Conservation (phyloP, 768 basidiomycete genomes). For the Mycena amicta region DNA sequence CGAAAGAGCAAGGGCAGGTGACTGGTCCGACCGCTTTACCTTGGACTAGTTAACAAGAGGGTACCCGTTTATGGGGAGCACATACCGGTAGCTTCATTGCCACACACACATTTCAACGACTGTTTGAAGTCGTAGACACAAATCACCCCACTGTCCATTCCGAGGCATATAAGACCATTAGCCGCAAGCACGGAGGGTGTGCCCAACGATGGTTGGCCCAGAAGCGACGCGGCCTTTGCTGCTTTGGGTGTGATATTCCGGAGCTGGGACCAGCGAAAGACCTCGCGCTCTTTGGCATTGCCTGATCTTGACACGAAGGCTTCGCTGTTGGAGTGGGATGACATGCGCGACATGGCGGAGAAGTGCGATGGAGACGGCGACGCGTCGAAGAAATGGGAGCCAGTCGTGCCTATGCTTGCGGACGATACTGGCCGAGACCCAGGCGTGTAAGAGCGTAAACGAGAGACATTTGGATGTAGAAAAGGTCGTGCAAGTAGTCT, state of each 20-base stretch:
- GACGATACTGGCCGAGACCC: constrained; percentile 45
- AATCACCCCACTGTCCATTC: constrained; percentile 77
- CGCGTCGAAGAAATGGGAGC: constrained; percentile 45
- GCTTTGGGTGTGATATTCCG: constrained; percentile 53
- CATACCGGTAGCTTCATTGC: constrained; percentile 66
- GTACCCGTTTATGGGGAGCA: too few species aligned
- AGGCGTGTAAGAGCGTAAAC: constrained; percentile 73
- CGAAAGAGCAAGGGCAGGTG: constrained; percentile 87
- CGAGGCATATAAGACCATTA: constrained; percentile 87
- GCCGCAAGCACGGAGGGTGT: constrained; percentile 80
- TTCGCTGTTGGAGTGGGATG: constrained; percentile 55
- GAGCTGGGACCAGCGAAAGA: constrained; percentile 78
- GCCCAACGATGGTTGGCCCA: constrained; percentile 61
- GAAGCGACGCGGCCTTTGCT: constrained; percentile 62
- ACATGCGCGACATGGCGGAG: constrained; percentile 69
- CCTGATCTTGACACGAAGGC: constrained; percentile 20
- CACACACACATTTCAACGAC: constrained; percentile 77
- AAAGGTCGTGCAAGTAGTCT: constrained; percentile 55
- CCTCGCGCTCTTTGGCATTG: constrained; percentile 45
- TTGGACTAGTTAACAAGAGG: constrained; percentile 36
- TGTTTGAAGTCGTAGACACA: constrained; percentile 92
- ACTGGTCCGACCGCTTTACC: constrained; percentile 70
- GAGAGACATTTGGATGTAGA: constrained; percentile 73
- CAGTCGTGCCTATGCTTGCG: constrained; percentile 44
- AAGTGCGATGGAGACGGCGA: constrained; percentile 67